Evolutionary conservation across 176 grass and related monocot species (phyloP), one percentile per base, ranked within the genome.

Genomic region (Hordeum marinum): DNA sequence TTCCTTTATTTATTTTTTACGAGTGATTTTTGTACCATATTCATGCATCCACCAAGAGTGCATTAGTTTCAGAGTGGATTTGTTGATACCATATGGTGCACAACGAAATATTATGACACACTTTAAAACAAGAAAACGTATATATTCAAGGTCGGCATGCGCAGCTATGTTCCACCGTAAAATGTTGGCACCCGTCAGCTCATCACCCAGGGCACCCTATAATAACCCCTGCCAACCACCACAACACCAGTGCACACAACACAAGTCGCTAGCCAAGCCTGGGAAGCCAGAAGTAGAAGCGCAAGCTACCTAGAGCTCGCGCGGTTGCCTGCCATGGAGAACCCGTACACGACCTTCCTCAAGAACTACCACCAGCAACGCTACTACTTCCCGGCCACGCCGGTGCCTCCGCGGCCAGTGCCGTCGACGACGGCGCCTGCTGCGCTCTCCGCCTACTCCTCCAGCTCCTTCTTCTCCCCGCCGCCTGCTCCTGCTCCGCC

Each of bases 261-360:
- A 17, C 45, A 18, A 11, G 31, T 50, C 15, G 25, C 72, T 32
- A 75, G 15, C 43, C 75, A 58, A 68, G 69, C 62, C 36, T 35
- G 39, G 9, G 7, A 57, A 12, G 18, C 24, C 17, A 52, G 48
- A 40, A 48, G 48, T 24, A 48, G 40, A 46, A 57, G 26, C 18
- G 46, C 57, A 59, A 83, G 80, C 52, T 50, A 76, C 32, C 26
- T 9, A 65, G 27, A 74, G 24, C 41, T 48, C 70, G 20, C 21
- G 35, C 20, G 24, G 41, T 23, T 4, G 46, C 59, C 20, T 79
- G 12, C 72, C 83, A 94, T 98, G 95, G 92, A 94, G 86, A 92
- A 94, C 85, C 89, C 89, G 60, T 98, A 95, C 85, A 72, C 86
- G 15, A 87, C 83, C 81, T 92, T 95, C 68, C 71, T 93, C 39